Evolutionary conservation across 2,329 filamentous ascomycete genomes (phyloP), one percentile per base, ranked within the genome.

Genomic region (Penicillium janthinellum): DNA sequence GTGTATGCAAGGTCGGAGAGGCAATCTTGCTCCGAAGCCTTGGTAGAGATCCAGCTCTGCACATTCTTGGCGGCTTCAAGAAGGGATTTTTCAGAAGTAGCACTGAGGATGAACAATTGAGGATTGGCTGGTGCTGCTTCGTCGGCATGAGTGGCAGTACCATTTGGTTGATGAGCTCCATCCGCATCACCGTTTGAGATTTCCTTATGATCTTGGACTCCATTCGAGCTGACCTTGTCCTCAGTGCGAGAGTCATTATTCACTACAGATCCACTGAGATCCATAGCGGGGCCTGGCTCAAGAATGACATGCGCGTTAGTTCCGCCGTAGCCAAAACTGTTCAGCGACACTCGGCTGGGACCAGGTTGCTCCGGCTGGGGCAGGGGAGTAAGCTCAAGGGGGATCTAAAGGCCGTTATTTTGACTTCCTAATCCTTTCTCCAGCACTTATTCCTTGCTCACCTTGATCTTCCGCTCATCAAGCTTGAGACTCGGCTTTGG

Each of bases 281-380:
- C 41, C 4, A 61, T 38, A 22, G 38, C 62, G n/a, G 62, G 47
- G 5, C 64, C 67, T 28, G 63, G 61, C 17, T 71, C 70, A 31
- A 73, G 25, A 57, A 72, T 58, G 20, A 60, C 55, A 53, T 73
- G 67, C 5, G 70, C 61, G 58, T 73, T 73, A 0, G 69, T 62
- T 3, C 71, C 70, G 10, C 70, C 71, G 39, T 62, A 66, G 0
- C 71, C 70, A 25, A 73, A 73, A 1, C 63, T 66, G 42, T 64
- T 72, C 10, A 73, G 56, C 5, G 63, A 65, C 4, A 62, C 64
- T 28, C 70, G 58, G 4, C 64, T 58, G 25, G 63, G 47, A 10
- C 62, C 62, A n/a, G 49, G 49, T 39, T 52, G 49, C 20, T 52
- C 49, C n/a, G 49, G 49, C 49, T 52, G 37, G 6, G 49, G 49